Conservation (phyloP, 176 grass and related monocot species). For the Juncus inflexus region DNA sequence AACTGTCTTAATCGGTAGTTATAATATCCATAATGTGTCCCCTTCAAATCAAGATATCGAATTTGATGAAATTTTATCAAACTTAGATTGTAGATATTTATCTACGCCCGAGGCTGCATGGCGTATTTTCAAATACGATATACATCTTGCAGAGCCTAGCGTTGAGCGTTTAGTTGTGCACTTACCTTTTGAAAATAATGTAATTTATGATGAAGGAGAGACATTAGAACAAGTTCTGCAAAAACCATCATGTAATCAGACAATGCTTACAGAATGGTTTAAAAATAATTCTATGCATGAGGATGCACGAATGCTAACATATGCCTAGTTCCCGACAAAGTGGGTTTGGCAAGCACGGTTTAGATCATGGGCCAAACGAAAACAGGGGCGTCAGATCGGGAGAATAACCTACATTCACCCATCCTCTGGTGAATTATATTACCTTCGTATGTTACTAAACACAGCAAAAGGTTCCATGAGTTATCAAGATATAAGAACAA, state of each 20-base stretch:
- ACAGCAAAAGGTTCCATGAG: too few species aligned
- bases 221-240: neutral
- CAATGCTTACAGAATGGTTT: too few species aligned
- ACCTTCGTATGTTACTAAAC: slow-evolving; percentile 17
- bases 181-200: neutral
- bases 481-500: neutral
- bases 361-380: neutral
- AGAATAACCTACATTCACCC: neutral
- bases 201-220: neutral
- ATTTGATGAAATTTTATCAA: neutral
- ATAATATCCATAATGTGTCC: too few species aligned
- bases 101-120: neutral
- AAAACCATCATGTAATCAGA: neutral
- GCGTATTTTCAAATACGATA: neutral
- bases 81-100: neutral
- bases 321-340: neutral
- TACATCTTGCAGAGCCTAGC: neutral
- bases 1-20: neutral
- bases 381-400: neutral
- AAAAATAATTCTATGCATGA: too few species aligned
- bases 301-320: too few species aligned
- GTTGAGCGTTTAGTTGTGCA: too few species aligned
- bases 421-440: neutral
- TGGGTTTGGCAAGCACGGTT: neutral
- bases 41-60: too few species aligned